Conservation (phyloP, 306 rosid genomes). For the Gleditsia sinensis region DNA sequence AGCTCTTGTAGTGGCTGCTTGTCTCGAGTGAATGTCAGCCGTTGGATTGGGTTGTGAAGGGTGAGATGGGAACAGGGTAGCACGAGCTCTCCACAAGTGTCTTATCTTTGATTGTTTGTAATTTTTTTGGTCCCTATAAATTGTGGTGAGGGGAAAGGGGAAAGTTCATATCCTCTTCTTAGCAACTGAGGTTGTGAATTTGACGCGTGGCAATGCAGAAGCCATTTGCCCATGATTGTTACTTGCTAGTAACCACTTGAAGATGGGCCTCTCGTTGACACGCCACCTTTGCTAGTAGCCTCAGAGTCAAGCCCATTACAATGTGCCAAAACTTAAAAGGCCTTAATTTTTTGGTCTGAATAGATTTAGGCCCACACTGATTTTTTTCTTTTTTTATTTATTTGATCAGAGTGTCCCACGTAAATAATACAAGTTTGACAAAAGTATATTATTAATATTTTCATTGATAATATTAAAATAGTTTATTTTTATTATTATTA, state of each 20-base stretch:
- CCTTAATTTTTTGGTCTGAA: too few species aligned
- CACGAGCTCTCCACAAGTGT: slow-evolving; percentile 70
- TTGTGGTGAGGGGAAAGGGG: background rate
- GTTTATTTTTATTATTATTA: too few species aligned
- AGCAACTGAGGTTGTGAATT: slow-evolving; percentile 35
- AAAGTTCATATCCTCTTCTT: slow-evolving; percentile 22
- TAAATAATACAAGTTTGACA: too few species aligned
- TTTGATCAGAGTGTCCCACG: too few species aligned
- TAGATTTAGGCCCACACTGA: too few species aligned
- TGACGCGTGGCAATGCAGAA: slow-evolving; percentile 42
- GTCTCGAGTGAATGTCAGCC: background rate
- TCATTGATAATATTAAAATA: too few species aligned
- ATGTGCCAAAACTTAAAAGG: too few species aligned
- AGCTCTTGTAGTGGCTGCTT: background rate
- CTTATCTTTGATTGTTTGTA: slow-evolving; percentile 57
- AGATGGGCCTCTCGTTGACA: background rate
- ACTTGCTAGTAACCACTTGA: background rate
- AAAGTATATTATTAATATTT: too few species aligned
- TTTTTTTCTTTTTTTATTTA: too few species aligned
- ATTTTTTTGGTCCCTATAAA: slow-evolving; percentile 14
- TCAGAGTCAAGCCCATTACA: too few species aligned
- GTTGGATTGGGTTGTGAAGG: background rate
- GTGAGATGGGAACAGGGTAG: slow-evolving; percentile 27
- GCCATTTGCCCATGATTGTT: slow-evolving; percentile 27
- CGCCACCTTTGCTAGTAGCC: background rate